Base-by-base conservation (phyloP, 2,329 filamentous ascomycete species). In the Monosporascus sp. region DNA sequence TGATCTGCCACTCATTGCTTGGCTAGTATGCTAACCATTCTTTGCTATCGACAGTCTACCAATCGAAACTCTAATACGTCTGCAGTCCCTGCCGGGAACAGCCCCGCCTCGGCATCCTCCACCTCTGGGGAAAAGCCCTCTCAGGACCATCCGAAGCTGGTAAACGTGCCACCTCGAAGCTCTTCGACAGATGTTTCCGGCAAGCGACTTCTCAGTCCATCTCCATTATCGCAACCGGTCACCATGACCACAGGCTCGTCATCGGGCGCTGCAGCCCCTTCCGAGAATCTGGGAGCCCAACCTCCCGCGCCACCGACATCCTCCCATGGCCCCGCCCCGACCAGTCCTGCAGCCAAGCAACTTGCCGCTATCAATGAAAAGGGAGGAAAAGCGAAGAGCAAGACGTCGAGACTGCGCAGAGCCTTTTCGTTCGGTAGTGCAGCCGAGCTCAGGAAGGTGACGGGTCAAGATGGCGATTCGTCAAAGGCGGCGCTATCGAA, bases 391-490 rank as follows among this genome's bases (percentile, higher is more conserved):
- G 81, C 85, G 58, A 91, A 90, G 67, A 90, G 86, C 73, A 97
- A 97, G 73, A 89, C 88, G 2, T 92, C 89, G 18, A 81, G 92
- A 60, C 77, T 99, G 54, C 84, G 94, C 51, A 83, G 94, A 62
- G 94, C 94, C 0, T 96, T 99, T 65, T 99, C 94, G 0, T 99
- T 99, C 71, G 92, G 94, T 48, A 97, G 93, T 68, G 90, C 92
- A 42, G 90, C 93, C 8, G 94, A 99, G 67, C 83, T 99, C 47
- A 83, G 88, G 57, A 88, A 88, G 65, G 88, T 85, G 14, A 85
- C 84, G 11, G 84, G 81, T 5, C 81, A 86, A 60, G 85, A 86
- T 53, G 55, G 60, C 20, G 65, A 72, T 47, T 60, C 65, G 27
- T 56, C 57, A 17, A 60, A 48, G 9, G 58, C 60, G 31, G 54